Conservation (phyloP, 768 basidiomycete genomes). For the Chalciporus sphaerocephalus region DNA sequence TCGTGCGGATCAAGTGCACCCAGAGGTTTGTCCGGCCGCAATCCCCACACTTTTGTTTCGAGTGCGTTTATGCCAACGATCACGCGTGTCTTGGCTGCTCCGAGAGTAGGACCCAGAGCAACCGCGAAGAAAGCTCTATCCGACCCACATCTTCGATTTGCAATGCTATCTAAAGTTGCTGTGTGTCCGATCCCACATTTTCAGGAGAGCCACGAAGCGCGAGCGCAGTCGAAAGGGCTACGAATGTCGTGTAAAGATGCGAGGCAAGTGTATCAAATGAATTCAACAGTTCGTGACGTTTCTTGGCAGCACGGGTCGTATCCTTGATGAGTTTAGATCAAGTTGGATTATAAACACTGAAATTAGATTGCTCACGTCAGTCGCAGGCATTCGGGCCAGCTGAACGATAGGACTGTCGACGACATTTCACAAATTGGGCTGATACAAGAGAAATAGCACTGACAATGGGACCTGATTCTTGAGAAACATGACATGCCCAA, state of each 20-base stretch:
- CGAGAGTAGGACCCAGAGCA: constrained; percentile 61
- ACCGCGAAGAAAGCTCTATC: constrained; percentile 54
- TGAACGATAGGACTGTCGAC: constrained; percentile 60
- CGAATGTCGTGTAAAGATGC: constrained; percentile 71
- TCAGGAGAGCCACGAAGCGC: constrained; percentile 31
- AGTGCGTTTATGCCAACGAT: constrained; percentile 63
- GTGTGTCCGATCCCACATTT: not conserved
- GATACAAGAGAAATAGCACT: constrained; percentile 26
- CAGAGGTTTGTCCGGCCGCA: constrained; percentile 7
- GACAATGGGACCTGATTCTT: constrained; percentile 80
- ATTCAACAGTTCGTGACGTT: constrained; percentile 55
- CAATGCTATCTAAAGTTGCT: not conserved
- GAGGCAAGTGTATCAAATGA: constrained; percentile 70
- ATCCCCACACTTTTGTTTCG: constrained; percentile 40
- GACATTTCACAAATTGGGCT: not conserved
- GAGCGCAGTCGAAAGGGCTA: constrained; percentile 64
- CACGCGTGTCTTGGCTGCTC: constrained; percentile 57
- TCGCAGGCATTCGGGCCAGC: constrained; percentile 49
- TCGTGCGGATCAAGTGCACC: constrained; percentile 28
- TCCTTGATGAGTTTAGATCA: constrained; percentile 26
- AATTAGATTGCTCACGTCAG: constrained; percentile 34
- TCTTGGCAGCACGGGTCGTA: constrained; percentile 49
- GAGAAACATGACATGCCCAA: constrained; percentile 70
- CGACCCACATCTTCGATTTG: constrained; percentile 3
- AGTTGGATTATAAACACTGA: not conserved